These are phyloP conservation scores for Zychaea mexicana DNA, from an alignment of 371 early-diverging fungal genomes.

Conservation along the genomic window DNA sequence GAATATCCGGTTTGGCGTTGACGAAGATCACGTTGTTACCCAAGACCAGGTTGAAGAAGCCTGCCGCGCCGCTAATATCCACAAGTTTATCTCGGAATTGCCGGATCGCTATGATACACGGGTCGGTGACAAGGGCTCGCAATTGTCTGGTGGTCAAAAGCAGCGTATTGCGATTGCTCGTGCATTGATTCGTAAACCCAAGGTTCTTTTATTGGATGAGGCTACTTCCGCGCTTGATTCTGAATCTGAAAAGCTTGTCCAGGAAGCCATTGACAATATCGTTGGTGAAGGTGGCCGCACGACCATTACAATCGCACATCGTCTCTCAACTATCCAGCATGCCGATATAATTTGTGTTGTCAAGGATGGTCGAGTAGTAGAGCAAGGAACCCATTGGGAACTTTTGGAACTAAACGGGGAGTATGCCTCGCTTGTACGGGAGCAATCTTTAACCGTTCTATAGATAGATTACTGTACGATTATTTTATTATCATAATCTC, in stretches of 20 bases:
- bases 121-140: constrained; percentile 83
- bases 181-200: constrained; percentile 38
- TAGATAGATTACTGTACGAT: too few species aligned
- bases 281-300: constrained; percentile 60
- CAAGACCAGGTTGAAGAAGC: constrained; percentile 50
- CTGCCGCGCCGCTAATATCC: constrained; percentile 55
- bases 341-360: constrained; percentile 82
- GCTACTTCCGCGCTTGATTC: constrained; percentile 95
- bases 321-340: constrained; percentile 68
- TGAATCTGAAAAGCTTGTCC: constrained; percentile 88
- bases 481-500: too few species aligned
- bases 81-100: constrained; percentile 71
- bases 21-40: constrained; percentile 36
- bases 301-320: constrained; percentile 67
- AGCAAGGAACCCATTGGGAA: constrained; percentile 69
- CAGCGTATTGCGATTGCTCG: constrained; percentile 72
- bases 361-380: constrained; percentile 65
- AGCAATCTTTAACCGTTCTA: constrained; percentile 20
- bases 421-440: constrained; percentile 49
- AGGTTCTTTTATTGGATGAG: constrained; percentile 84
- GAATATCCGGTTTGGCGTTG: constrained; percentile 72
- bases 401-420: constrained; percentile 46
- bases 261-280: constrained; percentile 83
- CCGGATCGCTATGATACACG: constrained; percentile 80
- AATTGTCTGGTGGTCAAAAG: constrained; percentile 89